Evolutionary conservation across 495 filamentous ascomycete species (phyloP), one percentile per base, ranked within the genome.

Genomic region (Penicillium cinerascens): DNA sequence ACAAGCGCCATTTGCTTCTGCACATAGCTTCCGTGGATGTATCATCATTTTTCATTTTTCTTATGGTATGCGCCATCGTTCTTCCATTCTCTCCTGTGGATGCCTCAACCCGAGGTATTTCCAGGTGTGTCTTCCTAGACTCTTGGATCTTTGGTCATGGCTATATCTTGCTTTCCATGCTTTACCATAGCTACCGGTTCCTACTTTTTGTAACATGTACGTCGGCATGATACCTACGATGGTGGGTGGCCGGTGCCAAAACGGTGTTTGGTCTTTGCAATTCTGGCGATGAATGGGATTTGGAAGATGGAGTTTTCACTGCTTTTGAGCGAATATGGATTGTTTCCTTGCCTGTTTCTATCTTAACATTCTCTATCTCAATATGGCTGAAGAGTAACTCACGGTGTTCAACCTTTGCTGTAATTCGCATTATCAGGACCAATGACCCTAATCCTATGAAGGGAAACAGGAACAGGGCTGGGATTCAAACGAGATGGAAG

Each of bases 21-120:
- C 66, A 72, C 72, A 72, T 72, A 72, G 43, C 43, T 49, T 67
- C 39, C 43, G 47, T 60, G 54, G 56, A 68, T 74, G 68, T 72
- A 71, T 59, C 53, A 72, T 66, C 65, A 71, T 53, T 57, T 69
- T 52, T 39, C 39, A 49, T 56, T 64, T 29, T 29, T 6, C 7
- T 11, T 54, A 49, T 43, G 35, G 56, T 59, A 49, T 56, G 58
- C 41, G 42, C 52, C 43, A 16, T 36, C 17, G 4, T 38, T 23
- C 37, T 38, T 53, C 47, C 35, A 27, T 51, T 20, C 40, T 55
- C 59, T 56, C 39, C 56, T 44, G 47, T 51, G 42, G 10, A 38
- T 22, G 36, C n/a, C 49, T 52, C 44, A 33, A 6, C 6, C 21
- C n/a, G 5, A 20, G 27, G 20, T 29, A 16, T 21, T 45, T 46